A percentile compares a stretch with the other conserved stretches of the same genome.
Evolutionary conservation across 1,284 basidiomycete species (phyloP).

Genomic region (Grifola frondosa): DNA sequence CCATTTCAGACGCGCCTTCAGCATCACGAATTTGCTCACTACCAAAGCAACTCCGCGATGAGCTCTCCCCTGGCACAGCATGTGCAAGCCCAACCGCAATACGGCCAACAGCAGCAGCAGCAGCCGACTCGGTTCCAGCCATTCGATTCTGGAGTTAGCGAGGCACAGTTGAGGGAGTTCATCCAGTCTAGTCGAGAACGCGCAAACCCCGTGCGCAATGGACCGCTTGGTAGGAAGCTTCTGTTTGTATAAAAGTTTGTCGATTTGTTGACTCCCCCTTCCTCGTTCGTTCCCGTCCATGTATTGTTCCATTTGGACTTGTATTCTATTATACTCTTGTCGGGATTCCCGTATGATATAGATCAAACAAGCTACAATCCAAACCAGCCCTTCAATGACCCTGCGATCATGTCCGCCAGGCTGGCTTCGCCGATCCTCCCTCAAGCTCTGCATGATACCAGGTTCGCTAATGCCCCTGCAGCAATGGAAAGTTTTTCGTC

Average conservation of each 20-base stretch:
- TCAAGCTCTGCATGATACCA: constrained; percentile 24
- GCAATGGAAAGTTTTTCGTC: constrained; percentile 23
- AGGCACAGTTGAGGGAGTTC: constrained; percentile 71
- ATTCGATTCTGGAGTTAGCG: constrained; percentile 59
- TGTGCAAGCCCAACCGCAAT: constrained; percentile 36
- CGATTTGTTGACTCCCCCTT: constrained; percentile 27
- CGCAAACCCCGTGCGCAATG: constrained; percentile 34
- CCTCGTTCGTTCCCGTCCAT: constrained; percentile 20
- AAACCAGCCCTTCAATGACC: constrained; percentile 62
- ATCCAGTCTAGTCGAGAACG: constrained; percentile 68
- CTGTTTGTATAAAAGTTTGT: constrained; percentile 42
- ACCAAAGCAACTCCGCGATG: constrained; percentile 38
- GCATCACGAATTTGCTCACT: constrained; percentile 41
- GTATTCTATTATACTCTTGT: constrained; percentile 21
- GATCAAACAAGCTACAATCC: constrained; percentile 34
- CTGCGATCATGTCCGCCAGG: constrained; percentile 80
- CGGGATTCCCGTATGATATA: constrained; percentile 21
- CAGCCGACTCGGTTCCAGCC: constrained; percentile 52
- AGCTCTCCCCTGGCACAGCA: constrained; percentile 51
- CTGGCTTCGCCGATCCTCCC: constrained; percentile 44
- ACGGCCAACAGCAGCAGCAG: constrained; percentile 28
- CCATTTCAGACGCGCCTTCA: constrained; percentile 44
- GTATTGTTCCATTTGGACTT: constrained; percentile 25
- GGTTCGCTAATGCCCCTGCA: constrained; percentile 21
- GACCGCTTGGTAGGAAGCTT: constrained; percentile 49